Base-by-base conservation (phyloP, 805 yeast species). In the Naumovozyma castellii region DNA sequence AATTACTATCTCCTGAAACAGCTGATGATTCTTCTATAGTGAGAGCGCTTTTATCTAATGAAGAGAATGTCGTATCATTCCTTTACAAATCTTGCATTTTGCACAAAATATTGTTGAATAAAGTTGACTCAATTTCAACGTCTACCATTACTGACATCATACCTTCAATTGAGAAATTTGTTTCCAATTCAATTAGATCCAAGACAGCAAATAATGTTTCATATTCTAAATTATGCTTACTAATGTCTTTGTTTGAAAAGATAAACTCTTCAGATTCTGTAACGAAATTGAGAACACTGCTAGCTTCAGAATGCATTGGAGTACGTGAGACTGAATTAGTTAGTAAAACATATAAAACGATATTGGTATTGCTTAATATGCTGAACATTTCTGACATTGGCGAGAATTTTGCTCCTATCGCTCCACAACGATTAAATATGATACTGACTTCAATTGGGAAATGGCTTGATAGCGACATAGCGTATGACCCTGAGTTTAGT, bases 251-350 rank as follows among this genome's bases (percentile, higher is more conserved):
- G 5, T 36, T 64, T 4, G 58, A 61, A 6, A 68, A 67, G 20
- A 55, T 70, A 27, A 35, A 34, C 19, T 36, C 61, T 5, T 54
- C 68, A 8, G 42, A 59, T 0, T 60, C 64, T 29, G 65, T 74
- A 27, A 78, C 72, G 14, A 68, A 78, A 43, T 47, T 74, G 8
- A 69, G 87, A 46, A 81, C 78, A 46, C 67, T 68, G 40, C 62
- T 74, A n/a, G 77, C 78, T 12, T 75, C 88, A 1, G 86, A 80
- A 48, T 54, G 82, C 16, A 62, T 81, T 35, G 84, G 86, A 1
- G 60, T 72, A 2, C 67, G 66, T 37, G 49, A 68, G 2, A 38
- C 57, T 0, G 71, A 71, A 25, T 66, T 78, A 10, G 38, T 68
- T 5, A 35, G 51, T 2, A 54, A 54, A 2, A 81, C 81, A 0